A percentile compares a stretch with the other conserved stretches of the same genome.
phyloP scores from a whole-genome alignment of 148 eudicot genomes.

The Chenopodium quinoa region DNA sequence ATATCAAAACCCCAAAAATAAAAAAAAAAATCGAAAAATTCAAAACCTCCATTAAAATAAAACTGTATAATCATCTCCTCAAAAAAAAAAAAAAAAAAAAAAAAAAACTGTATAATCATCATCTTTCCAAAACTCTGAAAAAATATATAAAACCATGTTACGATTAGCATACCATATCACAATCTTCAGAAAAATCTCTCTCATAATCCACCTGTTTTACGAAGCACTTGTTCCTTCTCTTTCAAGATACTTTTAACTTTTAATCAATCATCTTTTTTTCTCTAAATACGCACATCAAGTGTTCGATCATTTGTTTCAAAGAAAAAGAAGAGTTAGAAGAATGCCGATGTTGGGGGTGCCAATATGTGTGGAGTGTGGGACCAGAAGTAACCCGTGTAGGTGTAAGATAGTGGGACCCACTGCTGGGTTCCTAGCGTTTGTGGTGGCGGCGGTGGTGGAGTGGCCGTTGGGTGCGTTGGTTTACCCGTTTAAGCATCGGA shows the following conservation, averaged over 20 bases:
- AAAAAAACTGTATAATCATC: background rate
- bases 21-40: background rate
- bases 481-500: constrained; percentile 51
- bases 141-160: constrained; percentile 20
- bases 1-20: background rate
- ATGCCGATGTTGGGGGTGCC: constrained; percentile 45
- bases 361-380: constrained; percentile 72
- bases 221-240: constrained; percentile 13
- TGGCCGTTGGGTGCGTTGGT: constrained; percentile 84
- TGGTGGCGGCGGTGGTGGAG: constrained; percentile 66
- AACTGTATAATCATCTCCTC: background rate
- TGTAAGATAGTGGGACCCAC: constrained; percentile 89
- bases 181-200: constrained; percentile 7
- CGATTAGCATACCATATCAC: constrained; percentile 24
- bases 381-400: constrained; percentile 60
- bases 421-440: constrained; percentile 69
- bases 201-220: constrained; percentile 26
- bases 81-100: too few relatives aligned
- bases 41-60: background rate
- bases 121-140: background rate
- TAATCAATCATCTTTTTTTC: background rate
- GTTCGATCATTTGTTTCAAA: constrained; percentile 5
- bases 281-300: background rate
- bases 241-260: background rate
- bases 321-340: background rate